Evolutionary conservation across 164 flowering plant genomes (phyloP), one percentile per base, ranked within the genome.

Genomic region (Vitis amurensis): DNA sequence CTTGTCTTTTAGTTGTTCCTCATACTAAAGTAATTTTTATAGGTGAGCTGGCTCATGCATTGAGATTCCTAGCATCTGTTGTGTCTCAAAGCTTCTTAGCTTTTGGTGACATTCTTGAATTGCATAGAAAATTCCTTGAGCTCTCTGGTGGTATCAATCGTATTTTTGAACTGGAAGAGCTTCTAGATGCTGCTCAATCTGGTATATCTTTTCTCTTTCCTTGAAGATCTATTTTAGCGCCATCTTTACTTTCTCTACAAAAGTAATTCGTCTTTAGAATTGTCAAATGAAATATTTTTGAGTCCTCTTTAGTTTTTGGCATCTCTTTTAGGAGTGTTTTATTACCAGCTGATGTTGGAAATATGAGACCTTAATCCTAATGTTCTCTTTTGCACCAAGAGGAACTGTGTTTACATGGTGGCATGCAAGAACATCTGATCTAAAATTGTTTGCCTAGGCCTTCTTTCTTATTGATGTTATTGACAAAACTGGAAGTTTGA

Each of bases 81-180:
- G 98, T 96, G 59, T 96, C 99, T 58, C 99, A 96, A 77, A 96
- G 99, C 89, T 96, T 96, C 85, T 81, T 91, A 67, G 99, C 99
- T 59, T 96, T 96, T 79, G 99, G 99, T 51, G 99, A 96, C 76
- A 90, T 93, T 77, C 94, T 96, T 68, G 97, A 96, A 84, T 77
- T 96, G 76, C 80, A 93, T 69, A 87, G 84, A 69, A 96, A 90
- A 74, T 91, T 82, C 78, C 71, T 90, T 68, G 95, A 88, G 81
- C 97, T 96, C 11, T 89, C 98, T 76, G 99, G 99, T 71, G 87
- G 99, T 58, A 75, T 96, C 79, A 96, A 89, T 72, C 82, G 98
- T 44, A 88, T 96, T 70, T 93, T 89, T 79, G 99, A 93, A 89
- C 89, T 93, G 76, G 99, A 96, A 73, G 99, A 96, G 82, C 83